Evolutionary conservation across 495 filamentous ascomycete genomes (phyloP).

Genomic region (Xylaria grammica): DNA sequence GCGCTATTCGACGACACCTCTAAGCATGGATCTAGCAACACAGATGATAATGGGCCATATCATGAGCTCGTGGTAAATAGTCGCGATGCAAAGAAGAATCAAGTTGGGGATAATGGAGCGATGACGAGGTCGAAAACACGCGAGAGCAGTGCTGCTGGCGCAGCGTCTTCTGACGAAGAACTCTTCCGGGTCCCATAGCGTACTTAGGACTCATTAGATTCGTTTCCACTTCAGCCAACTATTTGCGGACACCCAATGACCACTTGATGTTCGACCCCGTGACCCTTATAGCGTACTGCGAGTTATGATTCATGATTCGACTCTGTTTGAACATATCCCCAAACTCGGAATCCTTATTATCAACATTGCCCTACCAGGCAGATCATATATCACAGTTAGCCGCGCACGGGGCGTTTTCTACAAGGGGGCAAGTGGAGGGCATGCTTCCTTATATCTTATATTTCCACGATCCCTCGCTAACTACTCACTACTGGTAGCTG

Average conservation of each 20-base stretch:
- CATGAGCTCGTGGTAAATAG: conserved; percentile 23
- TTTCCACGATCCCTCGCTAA: too few relatives aligned
- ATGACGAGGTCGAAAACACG: background rate
- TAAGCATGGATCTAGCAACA: conserved; percentile 18
- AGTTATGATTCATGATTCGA: background rate
- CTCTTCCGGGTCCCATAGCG: conserved; percentile 14
- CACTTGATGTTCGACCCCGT: background rate
- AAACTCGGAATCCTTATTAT: background rate
- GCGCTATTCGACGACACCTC: conserved; percentile 18
- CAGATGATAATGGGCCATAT: conserved; percentile 27
- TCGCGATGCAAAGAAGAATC: background rate
- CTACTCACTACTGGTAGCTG: too few relatives aligned
- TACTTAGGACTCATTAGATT: background rate
- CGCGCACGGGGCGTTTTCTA: background rate
- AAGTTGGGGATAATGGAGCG: background rate
- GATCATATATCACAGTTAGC: background rate
- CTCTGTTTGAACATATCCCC: background rate
- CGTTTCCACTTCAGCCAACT: background rate
- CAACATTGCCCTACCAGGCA: background rate
- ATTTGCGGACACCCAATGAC: conserved; percentile 16
- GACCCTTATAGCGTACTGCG: conserved; percentile 1
- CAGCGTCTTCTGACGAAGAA: conserved; percentile 20
- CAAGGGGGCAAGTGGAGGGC: background rate
- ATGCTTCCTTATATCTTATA: background rate
- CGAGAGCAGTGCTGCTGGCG: background rate